A percentile compares a stretch with the other conserved stretches of the same genome.
Conservation (phyloP, 2,329 filamentous ascomycete genomes). For the Calonectria henricotiae region DNA sequence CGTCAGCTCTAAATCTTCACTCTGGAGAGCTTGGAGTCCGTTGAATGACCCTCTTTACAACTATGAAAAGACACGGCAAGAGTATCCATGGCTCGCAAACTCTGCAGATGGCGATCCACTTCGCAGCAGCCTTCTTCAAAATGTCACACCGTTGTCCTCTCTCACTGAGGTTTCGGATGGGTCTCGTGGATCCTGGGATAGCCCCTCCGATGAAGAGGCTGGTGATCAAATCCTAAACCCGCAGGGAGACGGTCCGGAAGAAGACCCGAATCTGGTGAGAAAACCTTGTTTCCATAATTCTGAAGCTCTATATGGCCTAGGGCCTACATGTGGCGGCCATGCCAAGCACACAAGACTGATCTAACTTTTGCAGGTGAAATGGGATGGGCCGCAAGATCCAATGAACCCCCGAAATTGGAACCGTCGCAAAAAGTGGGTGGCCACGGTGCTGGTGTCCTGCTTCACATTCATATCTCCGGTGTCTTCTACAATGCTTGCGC, state of each 20-base stretch:
- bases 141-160: not conserved
- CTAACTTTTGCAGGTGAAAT: conserved; percentile 54
- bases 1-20: conserved; percentile 48
- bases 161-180: not conserved
- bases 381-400: conserved; percentile 64
- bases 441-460: conserved; percentile 58
- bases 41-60: conserved; percentile 43
- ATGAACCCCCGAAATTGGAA: conserved; percentile 66
- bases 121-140: not conserved
- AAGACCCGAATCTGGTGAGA: conserved; percentile 3
- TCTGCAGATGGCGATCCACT: not conserved
- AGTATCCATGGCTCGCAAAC: conserved; percentile 52
- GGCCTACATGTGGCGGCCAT: not conserved
- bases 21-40: conserved; percentile 54
- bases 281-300: not conserved
- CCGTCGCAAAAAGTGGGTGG: conserved; percentile 55
- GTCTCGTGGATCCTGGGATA: conserved; percentile 5
- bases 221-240: not conserved
- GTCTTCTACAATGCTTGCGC: conserved; percentile 68
- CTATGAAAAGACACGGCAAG: conserved; percentile 53
- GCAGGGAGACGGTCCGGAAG: not conserved
- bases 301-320: not conserved
- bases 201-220: not conserved
- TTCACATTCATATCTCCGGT: conserved; percentile 72
- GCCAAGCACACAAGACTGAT: not conserved